A percentile compares a stretch with the other conserved stretches of the same genome.
Evolutionary conservation across 2,329 filamentous ascomycete species (phyloP).

Genomic region (Colletotrichum graminicola): DNA sequence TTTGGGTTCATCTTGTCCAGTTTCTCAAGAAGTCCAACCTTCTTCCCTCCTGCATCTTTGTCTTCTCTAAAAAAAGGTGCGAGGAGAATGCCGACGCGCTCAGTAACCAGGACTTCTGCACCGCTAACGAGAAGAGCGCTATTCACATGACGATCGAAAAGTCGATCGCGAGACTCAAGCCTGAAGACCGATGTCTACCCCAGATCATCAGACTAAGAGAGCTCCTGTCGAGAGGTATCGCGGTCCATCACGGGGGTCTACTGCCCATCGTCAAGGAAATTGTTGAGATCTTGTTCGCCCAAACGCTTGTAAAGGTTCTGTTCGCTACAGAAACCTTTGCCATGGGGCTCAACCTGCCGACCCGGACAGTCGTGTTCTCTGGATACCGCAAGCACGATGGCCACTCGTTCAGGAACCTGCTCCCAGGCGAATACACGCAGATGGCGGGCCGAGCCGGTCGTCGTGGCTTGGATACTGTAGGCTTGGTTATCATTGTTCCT

Average conservation of each 20-base stretch:
- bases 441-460: slow-evolving; percentile 97
- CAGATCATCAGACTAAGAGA: slow-evolving; percentile 92
- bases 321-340: slow-evolving; percentile 99
- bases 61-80: slow-evolving; percentile 97
- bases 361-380: slow-evolving; percentile 96
- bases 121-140: slow-evolving; percentile 91
- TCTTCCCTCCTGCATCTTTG: slow-evolving; percentile 94
- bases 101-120: slow-evolving; percentile 95
- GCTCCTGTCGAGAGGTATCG: slow-evolving; percentile 87
- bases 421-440: slow-evolving; percentile 97
- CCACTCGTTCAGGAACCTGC: slow-evolving; percentile 87
- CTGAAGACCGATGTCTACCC: slow-evolving; percentile 89
- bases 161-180: slow-evolving; percentile 90
- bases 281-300: slow-evolving; percentile 95
- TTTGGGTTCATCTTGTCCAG: slow-evolving; percentile 97
- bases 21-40: slow-evolving; percentile 88
- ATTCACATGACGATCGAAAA: slow-evolving; percentile 98
- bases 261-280: slow-evolving; percentile 98
- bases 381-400: slow-evolving; percentile 97
- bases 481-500: slow-evolving; percentile 93
- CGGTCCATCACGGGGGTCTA: slow-evolving; percentile 94
- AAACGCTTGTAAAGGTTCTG: slow-evolving; percentile 93
- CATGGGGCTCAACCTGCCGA: slow-evolving; percentile 97
- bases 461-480: slow-evolving; percentile 91
- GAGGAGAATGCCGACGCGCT: slow-evolving; percentile 97